Evolutionary conservation across 176 grass and related monocot genomes (phyloP).

Genomic region (Paspalum notatum): DNA sequence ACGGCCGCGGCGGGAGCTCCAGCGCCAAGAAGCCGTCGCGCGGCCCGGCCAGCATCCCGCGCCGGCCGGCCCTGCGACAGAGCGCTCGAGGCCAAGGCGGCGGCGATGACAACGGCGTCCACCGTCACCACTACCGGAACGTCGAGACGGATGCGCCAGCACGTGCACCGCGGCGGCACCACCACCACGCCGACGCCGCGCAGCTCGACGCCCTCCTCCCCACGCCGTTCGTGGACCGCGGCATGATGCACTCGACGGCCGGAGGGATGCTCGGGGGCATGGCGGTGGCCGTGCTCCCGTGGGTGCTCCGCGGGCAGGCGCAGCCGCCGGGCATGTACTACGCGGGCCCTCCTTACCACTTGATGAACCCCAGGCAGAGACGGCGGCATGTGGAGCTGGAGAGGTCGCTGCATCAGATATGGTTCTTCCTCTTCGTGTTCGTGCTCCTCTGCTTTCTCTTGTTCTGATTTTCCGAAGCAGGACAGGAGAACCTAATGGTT

Average conservation of each 20-base stretch:
- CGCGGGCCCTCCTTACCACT: conserved; percentile 43
- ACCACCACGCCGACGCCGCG: not conserved
- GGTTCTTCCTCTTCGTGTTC: conserved; percentile 72
- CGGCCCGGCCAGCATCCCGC: conserved; percentile 36
- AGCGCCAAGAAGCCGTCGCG: conserved; percentile 28
- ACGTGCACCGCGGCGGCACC: not conserved
- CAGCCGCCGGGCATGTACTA: conserved; percentile 34
- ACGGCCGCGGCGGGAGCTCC: conserved; percentile 65
- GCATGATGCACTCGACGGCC: conserved; percentile 52
- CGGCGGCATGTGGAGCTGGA: conserved; percentile 65
- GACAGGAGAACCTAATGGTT: not conserved
- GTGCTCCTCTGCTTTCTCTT: conserved; percentile 68
- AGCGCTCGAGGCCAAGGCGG: not conserved
- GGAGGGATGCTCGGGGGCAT: conserved; percentile 62
- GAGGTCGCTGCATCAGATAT: conserved; percentile 80
- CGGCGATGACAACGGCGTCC: not conserved
- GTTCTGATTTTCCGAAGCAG: conserved; percentile 69
- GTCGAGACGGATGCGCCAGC: not conserved
- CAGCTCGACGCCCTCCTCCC: conserved; percentile 19
- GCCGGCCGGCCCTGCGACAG: conserved; percentile 40
- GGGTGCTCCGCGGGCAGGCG: conserved; percentile 44
- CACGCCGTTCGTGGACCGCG: not conserved
- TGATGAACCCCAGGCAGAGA: conserved; percentile 60
- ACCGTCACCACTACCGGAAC: not conserved
- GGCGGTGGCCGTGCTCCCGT: conserved; percentile 60